These are phyloP conservation scores for Fusarium pilosicola DNA, from an alignment of 2,329 filamentous ascomycete species.

Conservation along the genomic window DNA sequence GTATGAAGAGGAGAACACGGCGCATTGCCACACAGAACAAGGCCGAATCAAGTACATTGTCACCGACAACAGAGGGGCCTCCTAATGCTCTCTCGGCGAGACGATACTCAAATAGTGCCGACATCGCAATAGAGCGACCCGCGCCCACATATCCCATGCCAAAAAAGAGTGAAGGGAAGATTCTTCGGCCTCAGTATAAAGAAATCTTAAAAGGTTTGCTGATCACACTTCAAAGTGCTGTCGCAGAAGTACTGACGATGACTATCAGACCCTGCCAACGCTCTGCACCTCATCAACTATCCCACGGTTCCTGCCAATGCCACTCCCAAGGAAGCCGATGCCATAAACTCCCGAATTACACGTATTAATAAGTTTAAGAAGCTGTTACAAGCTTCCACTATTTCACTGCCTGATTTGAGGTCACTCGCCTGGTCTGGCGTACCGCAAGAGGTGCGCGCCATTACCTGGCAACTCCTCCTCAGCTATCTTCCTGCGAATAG, in stretches of 20 bases:
- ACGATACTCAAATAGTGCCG: slow-evolving; percentile 83
- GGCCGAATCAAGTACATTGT: slow-evolving; percentile 46
- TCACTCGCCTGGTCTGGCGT: slow-evolving; percentile 93
- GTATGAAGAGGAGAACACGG: slow-evolving; percentile 80
- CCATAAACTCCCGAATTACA: slow-evolving; percentile 85
- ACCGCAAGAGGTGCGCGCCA: slow-evolving; percentile 93
- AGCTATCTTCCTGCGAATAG: slow-evolving; percentile 98
- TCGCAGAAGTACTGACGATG: slow-evolving; percentile 26
- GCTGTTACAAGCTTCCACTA: slow-evolving; percentile 90
- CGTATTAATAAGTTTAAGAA: slow-evolving; percentile 99
- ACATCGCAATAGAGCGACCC: slow-evolving; percentile 92
- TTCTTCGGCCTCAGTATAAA: slow-evolving; percentile 95
- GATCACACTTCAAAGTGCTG: background rate
- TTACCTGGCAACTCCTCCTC: slow-evolving; percentile 98
- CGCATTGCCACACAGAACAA: slow-evolving; percentile 59
- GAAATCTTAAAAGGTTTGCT: slow-evolving; percentile 80
- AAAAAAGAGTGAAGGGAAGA: slow-evolving; percentile 93
- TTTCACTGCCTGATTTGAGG: slow-evolving; percentile 84
- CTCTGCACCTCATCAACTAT: slow-evolving; percentile 92
- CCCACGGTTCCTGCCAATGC: slow-evolving; percentile 78
- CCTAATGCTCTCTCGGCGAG: slow-evolving; percentile 57
- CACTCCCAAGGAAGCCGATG: slow-evolving; percentile 83
- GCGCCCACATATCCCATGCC: slow-evolving; percentile 85
- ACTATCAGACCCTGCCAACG: slow-evolving; percentile 80
- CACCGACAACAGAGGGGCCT: slow-evolving; percentile 51